Percentiles rank a stretch among this genome's conserved stretches.
phyloP scores from a whole-genome alignment of 78 protist species.

The Mantamonas sphyraenae region DNA sequence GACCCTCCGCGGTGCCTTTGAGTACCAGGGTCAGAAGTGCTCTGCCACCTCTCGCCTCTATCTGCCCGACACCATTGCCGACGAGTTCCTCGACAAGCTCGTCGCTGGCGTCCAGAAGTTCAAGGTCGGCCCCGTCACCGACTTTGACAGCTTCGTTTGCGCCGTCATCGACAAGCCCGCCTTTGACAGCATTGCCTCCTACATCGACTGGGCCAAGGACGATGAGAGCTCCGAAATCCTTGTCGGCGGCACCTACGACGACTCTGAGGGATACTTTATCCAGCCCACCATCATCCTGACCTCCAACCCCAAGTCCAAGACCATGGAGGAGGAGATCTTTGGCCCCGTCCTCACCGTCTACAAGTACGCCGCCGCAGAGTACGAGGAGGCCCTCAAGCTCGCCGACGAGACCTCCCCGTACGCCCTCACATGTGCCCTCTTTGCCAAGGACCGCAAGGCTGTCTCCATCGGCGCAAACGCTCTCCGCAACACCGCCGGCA shows the following conservation, averaged over 20 bases:
- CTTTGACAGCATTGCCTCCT: constrained; percentile 25
- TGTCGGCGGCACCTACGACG: constrained; percentile 58
- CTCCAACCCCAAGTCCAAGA: constrained; percentile 51
- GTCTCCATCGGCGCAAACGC: constrained; percentile 9
- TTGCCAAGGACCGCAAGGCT: constrained; percentile 17
- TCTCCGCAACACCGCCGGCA: constrained; percentile 74
- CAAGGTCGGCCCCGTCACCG: no score
- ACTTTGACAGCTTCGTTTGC: constrained; percentile 45
- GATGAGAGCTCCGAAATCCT: constrained; percentile 48
- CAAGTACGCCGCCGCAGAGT: constrained; percentile 56
- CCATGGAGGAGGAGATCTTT: constrained; percentile 84
- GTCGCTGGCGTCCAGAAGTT: constrained; percentile 12
- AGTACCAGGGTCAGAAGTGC: constrained; percentile 93
- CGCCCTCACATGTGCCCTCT: constrained; percentile 75
- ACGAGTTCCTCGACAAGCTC: constrained; percentile 21
- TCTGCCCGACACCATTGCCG: constrained; percentile 67
- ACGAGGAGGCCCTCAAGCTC: constrained; percentile 13
- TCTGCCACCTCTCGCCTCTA: constrained; percentile 83
- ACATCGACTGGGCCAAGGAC: constrained; percentile 74
- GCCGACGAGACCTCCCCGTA: constrained; percentile 66
- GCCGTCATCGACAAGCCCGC: constrained; percentile 85
- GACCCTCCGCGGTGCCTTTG: constrained; percentile 78
- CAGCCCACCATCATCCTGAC: constrained; percentile 79
- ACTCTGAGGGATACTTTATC: constrained; percentile 72
- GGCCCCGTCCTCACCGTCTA: constrained; percentile 88